phyloP scores from a whole-genome alignment of 2,329 filamentous ascomycete species.

The Ophiostoma sp. region DNA sequence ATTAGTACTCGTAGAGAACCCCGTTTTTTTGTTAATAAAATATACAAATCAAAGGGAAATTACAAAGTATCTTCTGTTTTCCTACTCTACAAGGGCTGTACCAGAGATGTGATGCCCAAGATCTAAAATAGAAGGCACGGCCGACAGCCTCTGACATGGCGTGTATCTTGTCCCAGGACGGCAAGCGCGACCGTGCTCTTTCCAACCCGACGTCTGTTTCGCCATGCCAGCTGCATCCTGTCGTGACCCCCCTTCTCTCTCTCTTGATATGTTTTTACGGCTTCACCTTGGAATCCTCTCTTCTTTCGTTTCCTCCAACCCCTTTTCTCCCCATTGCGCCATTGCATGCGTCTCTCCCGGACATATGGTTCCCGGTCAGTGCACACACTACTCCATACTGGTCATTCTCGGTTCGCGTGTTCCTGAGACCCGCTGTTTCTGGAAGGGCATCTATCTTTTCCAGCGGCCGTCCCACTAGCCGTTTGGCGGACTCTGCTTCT shows the following conservation, averaged over 20 bases:
- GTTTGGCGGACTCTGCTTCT: neutral
- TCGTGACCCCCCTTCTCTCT: neutral
- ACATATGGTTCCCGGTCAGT: conserved; percentile 1
- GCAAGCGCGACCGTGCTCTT: neutral
- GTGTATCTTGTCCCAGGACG: neutral
- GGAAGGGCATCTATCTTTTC: neutral
- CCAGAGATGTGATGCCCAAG: too few relatives aligned
- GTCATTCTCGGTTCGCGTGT: neutral
- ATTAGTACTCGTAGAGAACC: neutral
- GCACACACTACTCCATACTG: neutral
- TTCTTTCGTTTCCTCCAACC: neutral
- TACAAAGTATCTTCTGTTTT: neutral
- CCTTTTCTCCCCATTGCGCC: neutral
- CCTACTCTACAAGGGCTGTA: too few relatives aligned
- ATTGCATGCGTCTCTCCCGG: neutral
- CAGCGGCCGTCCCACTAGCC: conserved; percentile 4
- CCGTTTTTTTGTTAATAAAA: neutral
- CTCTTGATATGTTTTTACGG: neutral
- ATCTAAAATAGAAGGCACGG: conserved; percentile 1
- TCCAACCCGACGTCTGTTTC: neutral
- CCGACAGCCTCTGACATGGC: neutral
- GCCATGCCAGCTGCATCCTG: neutral
- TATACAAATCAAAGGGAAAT: neutral
- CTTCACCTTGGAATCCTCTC: neutral
- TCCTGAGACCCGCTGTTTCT: conserved; percentile 11